phyloP scores from a whole-genome alignment of 108 stramenopile genomes.

The Skeletonema grethae region DNA sequence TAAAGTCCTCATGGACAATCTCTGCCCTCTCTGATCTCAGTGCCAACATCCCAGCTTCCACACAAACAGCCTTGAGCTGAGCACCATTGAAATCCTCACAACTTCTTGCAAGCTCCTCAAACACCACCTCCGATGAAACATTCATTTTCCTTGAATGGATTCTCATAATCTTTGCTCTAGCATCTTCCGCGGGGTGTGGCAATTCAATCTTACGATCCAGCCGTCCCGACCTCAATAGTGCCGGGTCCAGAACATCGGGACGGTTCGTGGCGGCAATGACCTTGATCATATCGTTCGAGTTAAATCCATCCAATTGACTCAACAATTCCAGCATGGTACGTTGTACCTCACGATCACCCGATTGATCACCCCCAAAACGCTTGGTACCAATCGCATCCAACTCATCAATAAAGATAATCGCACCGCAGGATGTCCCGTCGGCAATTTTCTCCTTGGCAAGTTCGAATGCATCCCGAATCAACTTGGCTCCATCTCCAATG shows the following conservation, averaged over 20 bases:
- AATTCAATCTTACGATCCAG: slow-evolving; percentile 99
- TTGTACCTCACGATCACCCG: slow-evolving; percentile 98
- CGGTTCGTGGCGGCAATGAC: slow-evolving; percentile 99
- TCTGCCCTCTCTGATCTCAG: slow-evolving; percentile 78
- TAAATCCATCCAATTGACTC: slow-evolving; percentile 98
- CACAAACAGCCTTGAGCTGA: slow-evolving; percentile 97
- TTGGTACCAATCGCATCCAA: slow-evolving; percentile 99
- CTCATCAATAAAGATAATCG: slow-evolving; percentile 99
- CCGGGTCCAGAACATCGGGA: slow-evolving; percentile 98
- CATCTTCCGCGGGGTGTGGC: slow-evolving; percentile 96
- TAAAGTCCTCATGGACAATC: slow-evolving; percentile 96
- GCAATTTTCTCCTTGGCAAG: slow-evolving; percentile 94
- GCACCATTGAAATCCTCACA: slow-evolving; percentile 99
- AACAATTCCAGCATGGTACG: slow-evolving; percentile 99
- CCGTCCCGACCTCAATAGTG: slow-evolving; percentile 94
- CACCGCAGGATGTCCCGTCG: slow-evolving; percentile 70
- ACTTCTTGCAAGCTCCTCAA: slow-evolving; percentile 93
- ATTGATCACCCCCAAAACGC: slow-evolving; percentile 98
- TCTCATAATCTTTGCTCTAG: slow-evolving; percentile 90
- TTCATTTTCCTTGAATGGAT: slow-evolving; percentile 97
- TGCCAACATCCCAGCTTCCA: slow-evolving; percentile 99
- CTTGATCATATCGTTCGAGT: slow-evolving; percentile 98
- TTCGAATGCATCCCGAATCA: slow-evolving; percentile 99
- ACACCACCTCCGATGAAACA: slow-evolving; percentile 89
- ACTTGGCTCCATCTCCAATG: slow-evolving; percentile 99